A percentile compares a stretch with the other conserved stretches of the same genome.
phyloP scores from a whole-genome alignment of 768 basidiomycete species.

The Porphyrellus cyaneotinctus region DNA sequence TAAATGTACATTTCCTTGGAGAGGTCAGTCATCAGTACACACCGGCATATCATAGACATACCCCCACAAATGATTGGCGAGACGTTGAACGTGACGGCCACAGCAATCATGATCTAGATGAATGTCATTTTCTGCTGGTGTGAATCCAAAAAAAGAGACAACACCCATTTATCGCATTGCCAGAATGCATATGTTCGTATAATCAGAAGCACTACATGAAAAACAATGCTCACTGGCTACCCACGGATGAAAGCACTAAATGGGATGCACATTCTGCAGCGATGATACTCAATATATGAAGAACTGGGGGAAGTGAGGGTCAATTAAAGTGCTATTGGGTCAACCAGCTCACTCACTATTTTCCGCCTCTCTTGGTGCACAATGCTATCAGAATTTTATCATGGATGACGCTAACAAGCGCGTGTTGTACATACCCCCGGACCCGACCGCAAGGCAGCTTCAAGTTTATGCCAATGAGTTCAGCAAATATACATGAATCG shows the following conservation, averaged over 20 bases:
- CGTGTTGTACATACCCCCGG: constrained; percentile 6
- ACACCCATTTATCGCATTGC: too few species aligned
- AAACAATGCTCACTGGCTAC: not conserved
- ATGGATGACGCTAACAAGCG: not conserved
- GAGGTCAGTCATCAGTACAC: too few species aligned
- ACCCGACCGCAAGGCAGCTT: too few species aligned
- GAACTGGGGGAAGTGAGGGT: not conserved
- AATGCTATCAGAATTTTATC: not conserved
- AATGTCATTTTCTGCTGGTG: not conserved
- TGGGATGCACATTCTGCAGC: too few species aligned
- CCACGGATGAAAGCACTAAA: not conserved
- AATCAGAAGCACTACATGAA: too few species aligned
- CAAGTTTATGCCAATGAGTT: not conserved
- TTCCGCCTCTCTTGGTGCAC: not conserved
- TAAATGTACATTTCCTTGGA: too few species aligned
- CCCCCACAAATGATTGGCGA: too few species aligned
- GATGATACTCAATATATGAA: too few species aligned
- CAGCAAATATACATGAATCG: not conserved
- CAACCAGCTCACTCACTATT: constrained; percentile 4
- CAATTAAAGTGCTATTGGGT: not conserved
- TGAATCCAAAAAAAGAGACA: too few species aligned
- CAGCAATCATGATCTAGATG: not conserved
- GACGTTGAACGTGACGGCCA: not conserved
- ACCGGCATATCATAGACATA: too few species aligned
- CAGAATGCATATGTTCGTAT: too few species aligned